phyloP scores from a whole-genome alignment of 2,329 filamentous ascomycete species.

The Nannizziopsis arthrosporioides region DNA sequence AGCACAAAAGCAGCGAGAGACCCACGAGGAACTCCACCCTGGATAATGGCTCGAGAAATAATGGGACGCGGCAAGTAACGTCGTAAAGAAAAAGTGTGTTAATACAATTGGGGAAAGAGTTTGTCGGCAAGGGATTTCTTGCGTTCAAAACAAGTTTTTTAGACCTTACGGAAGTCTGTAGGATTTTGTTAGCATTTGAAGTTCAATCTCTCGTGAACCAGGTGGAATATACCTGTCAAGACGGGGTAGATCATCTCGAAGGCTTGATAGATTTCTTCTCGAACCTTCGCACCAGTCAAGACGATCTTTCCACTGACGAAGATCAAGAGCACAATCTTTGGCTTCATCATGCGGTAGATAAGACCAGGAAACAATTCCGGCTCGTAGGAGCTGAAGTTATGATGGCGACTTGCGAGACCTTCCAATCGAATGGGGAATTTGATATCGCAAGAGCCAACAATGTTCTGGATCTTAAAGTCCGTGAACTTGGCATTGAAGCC shows the following conservation, averaged over 20 bases:
- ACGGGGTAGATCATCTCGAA: constrained; percentile 98
- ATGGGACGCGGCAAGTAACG: constrained; percentile 11
- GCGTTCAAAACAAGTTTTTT: constrained; percentile 17
- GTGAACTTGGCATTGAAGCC: constrained; percentile 99
- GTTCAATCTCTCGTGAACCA: background rate
- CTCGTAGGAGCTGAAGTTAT: constrained; percentile 99
- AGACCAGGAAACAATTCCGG: constrained; percentile 97
- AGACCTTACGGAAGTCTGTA: constrained; percentile 54
- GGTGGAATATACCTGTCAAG: constrained; percentile 56
- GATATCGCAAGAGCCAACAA: constrained; percentile 96
- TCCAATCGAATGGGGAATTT: constrained; percentile 98
- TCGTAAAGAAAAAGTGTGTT: constrained; percentile 18
- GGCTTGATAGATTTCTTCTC: constrained; percentile 94
- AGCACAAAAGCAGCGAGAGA: background rate
- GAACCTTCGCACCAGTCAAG: constrained; percentile 90
- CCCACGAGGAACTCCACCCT: constrained; percentile 10
- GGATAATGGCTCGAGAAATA: background rate
- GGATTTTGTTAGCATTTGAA: constrained; percentile 17
- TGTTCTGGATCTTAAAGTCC: constrained; percentile 99
- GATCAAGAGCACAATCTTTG: constrained; percentile 94
- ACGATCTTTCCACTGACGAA: constrained; percentile 98
- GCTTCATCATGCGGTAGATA: constrained; percentile 99
- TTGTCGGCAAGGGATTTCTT: constrained; percentile 1
- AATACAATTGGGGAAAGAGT: constrained; percentile 19
- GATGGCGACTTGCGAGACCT: constrained; percentile 89